These are phyloP conservation scores for Chrysosporium queenslandicum DNA, from an alignment of 2,329 filamentous ascomycete genomes.

Conservation along the genomic window DNA sequence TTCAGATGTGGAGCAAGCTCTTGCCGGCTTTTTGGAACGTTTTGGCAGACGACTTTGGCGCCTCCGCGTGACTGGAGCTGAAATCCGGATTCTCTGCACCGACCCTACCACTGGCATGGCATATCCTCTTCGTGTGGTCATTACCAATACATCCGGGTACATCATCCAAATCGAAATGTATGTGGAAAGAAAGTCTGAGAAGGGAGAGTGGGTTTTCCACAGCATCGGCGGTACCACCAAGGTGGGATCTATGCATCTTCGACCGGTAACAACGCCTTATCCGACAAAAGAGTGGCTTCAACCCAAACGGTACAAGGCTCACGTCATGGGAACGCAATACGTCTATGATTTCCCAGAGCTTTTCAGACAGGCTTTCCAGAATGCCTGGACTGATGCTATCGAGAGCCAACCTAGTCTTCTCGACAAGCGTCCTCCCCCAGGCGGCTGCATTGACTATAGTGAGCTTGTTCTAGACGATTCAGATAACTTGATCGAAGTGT, in stretches of 20 bases:
- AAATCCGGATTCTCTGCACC: slow-evolving; percentile 97
- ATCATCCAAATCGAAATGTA: slow-evolving; percentile 97
- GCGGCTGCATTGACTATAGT: slow-evolving; percentile 86
- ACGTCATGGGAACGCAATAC: slow-evolving; percentile 98
- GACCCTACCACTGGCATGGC: slow-evolving; percentile 73
- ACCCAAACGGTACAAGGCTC: slow-evolving; percentile 98
- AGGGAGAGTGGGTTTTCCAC: slow-evolving; percentile 97
- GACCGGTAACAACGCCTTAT: slow-evolving; percentile 84
- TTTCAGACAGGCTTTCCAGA: slow-evolving; percentile 95
- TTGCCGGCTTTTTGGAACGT: slow-evolving; percentile 90
- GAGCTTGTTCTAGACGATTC: slow-evolving; percentile 92
- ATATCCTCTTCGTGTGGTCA: slow-evolving; percentile 87
- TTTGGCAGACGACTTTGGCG: slow-evolving; percentile 94
- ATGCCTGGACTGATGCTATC: slow-evolving; percentile 73
- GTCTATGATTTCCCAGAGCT: slow-evolving; percentile 99
- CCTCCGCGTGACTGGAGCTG: slow-evolving; percentile 89
- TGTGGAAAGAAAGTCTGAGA: slow-evolving; percentile 94
- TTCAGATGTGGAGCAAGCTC: slow-evolving; percentile 78
- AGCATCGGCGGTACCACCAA: slow-evolving; percentile 92
- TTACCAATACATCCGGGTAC: slow-evolving; percentile 96
- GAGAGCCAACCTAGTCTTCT: slow-evolving; percentile 63
- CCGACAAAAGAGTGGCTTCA: slow-evolving; percentile 97
- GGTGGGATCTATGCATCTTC: slow-evolving; percentile 88
- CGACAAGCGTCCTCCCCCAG: slow-evolving; percentile 70
- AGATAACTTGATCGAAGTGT: slow-evolving; percentile 84